phyloP scores from a whole-genome alignment of 179 eudicot species.

The Heliamphora pulchella region DNA sequence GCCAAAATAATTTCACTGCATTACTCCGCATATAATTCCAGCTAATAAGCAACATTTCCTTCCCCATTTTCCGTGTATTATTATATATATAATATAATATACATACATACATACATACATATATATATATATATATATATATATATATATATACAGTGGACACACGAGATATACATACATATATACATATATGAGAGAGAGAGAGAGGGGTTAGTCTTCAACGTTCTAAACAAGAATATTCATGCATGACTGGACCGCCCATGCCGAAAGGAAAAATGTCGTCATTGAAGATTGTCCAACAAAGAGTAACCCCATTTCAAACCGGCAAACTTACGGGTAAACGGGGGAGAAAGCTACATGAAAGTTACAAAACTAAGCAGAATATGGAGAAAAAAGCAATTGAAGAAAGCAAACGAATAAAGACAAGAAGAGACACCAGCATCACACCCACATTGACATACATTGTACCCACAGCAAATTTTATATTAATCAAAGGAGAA shows the following conservation, averaged over 20 bases:
- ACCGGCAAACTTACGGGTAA: constrained; percentile 17
- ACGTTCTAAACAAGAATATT: not conserved
- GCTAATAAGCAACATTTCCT: constrained; percentile 12
- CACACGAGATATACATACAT: too few relatives aligned
- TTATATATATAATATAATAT: too few relatives aligned
- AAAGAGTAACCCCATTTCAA: constrained; percentile 10
- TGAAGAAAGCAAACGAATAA: not conserved
- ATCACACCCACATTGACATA: not conserved
- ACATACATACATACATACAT: too few relatives aligned
- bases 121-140: too few relatives aligned
- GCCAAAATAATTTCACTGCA: not conserved
- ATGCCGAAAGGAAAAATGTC: constrained; percentile 4
- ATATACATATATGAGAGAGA: not conserved
- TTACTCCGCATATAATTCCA: not conserved
- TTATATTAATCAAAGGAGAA: not conserved
- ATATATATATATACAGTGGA: too few relatives aligned
- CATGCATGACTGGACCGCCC: constrained; percentile 14
- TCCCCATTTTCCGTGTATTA: not conserved
- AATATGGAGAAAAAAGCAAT: not conserved
- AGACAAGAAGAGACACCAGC: not conserved
- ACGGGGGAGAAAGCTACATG: constrained; percentile 10
- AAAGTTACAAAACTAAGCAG: not conserved
- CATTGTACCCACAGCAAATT: not conserved
- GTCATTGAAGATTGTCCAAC: constrained; percentile 6
- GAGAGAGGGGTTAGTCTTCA: not conserved